phyloP scores from a whole-genome alignment of 495 filamentous ascomycete species.

The Aspergillus hancockii region DNA sequence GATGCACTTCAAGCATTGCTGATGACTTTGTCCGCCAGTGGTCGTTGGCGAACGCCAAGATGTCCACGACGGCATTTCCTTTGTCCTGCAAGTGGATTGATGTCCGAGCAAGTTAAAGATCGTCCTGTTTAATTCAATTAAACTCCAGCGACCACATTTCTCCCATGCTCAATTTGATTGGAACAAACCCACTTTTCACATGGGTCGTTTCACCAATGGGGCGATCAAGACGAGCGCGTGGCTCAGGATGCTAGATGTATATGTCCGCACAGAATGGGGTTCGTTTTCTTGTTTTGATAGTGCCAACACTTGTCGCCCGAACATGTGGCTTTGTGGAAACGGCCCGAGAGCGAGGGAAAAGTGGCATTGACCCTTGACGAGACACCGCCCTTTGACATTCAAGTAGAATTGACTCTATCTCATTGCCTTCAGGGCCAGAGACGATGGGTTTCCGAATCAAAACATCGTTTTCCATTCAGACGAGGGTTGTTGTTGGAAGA shows the following conservation, averaged over 20 bases:
- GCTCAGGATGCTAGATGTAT: neutral
- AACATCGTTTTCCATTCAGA: too few relatives aligned
- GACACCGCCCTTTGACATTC: neutral
- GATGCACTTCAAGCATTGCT: neutral
- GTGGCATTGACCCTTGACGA: too few relatives aligned
- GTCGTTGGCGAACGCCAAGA: neutral
- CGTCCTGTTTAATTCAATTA: neutral
- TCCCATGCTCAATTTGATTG: neutral
- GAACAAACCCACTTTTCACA: neutral
- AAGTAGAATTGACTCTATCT: neutral
- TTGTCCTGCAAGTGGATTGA: neutral
- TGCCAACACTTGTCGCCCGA: neutral
- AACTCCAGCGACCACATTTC: neutral
- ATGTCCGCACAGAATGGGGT: neutral
- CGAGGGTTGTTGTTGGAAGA: too few relatives aligned
- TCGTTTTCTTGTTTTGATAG: neutral
- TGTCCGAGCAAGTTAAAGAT: neutral
- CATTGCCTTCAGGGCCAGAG: neutral
- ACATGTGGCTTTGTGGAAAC: neutral
- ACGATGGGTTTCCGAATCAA: too few relatives aligned
- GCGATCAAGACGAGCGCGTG: neutral
- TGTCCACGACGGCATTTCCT: neutral
- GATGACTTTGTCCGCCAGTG: neutral
- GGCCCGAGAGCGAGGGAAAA: neutral
- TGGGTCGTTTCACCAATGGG: neutral